A percentile compares a stretch with the other conserved stretches of the same genome.
Conservation (phyloP, 78 protist species). For the Dictyostelium brefeldianum region DNA sequence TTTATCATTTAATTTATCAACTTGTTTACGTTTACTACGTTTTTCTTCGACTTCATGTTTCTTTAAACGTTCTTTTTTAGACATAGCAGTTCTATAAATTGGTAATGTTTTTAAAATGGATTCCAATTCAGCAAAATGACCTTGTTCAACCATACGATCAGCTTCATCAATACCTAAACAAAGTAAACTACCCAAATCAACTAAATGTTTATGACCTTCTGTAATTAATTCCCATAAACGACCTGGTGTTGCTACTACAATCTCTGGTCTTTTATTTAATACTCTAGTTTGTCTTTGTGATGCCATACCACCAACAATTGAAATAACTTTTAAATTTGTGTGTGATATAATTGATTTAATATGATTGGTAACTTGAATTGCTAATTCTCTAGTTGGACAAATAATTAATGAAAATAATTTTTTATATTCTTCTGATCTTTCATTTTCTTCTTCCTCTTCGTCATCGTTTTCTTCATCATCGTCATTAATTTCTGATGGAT, state of each 20-base stretch:
- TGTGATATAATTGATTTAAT: conserved; percentile 53
- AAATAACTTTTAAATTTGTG: conserved; percentile 64
- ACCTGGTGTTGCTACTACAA: conserved; percentile 93
- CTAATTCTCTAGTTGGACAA: conserved; percentile 85
- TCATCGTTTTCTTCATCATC: not conserved
- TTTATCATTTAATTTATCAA: conserved; percentile 1
- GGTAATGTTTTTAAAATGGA: conserved; percentile 64
- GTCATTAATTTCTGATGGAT: not conserved
- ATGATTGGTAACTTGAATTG: conserved; percentile 79
- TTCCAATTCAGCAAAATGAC: conserved; percentile 87
- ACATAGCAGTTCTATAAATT: not conserved
- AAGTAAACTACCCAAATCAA: conserved; percentile 48
- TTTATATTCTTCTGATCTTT: not conserved
- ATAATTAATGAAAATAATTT: conserved; percentile 55
- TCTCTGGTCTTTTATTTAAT: conserved; percentile 80
- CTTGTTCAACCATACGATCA: conserved; percentile 90
- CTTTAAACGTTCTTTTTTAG: conserved; percentile 1
- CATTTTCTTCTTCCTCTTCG: conserved; percentile 4
- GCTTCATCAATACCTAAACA: conserved; percentile 92
- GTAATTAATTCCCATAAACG: conserved; percentile 89
- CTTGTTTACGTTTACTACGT: conserved; percentile 3
- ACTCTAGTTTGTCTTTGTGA: conserved; percentile 84
- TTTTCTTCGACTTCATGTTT: conserved; percentile 9
- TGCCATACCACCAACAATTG: conserved; percentile 91
- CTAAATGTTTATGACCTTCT: conserved; percentile 33